Conservation (phyloP, 148 eudicot genomes). For the Amaranthus hypochondriacus region DNA sequence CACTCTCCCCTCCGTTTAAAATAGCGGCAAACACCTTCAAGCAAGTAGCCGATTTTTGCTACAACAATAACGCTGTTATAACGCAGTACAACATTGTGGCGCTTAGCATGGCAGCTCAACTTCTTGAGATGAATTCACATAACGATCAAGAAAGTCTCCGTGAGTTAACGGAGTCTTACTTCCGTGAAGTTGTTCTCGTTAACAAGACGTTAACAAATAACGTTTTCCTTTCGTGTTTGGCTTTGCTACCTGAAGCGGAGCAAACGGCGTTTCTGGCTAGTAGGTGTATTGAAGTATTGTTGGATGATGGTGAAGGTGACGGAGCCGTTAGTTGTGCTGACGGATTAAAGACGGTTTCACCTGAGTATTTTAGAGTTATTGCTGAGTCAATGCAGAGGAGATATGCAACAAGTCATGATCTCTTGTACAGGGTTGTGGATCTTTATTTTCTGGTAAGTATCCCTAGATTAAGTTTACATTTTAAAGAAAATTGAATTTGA, state of each 20-base stretch:
- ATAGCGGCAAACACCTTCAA: slow-evolving; percentile 60
- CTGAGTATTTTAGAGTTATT: slow-evolving; percentile 44
- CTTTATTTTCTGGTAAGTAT: slow-evolving; percentile 64
- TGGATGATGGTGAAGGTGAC: slow-evolving; percentile 30
- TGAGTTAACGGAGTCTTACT: slow-evolving; percentile 57
- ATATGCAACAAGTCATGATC: slow-evolving; percentile 54
- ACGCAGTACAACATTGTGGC: slow-evolving; percentile 68
- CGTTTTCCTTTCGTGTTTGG: slow-evolving; percentile 46
- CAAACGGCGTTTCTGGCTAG: slow-evolving; percentile 49
- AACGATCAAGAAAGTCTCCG: slow-evolving; percentile 32
- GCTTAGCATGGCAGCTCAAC: slow-evolving; percentile 52
- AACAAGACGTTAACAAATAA: slow-evolving; percentile 39
- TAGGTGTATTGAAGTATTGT: slow-evolving; percentile 58
- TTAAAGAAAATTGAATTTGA: no score
- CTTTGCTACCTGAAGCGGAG: slow-evolving; percentile 73
- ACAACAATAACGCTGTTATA: slow-evolving; percentile 41
- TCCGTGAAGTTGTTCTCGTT: slow-evolving; percentile 36
- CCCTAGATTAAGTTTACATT: no score
- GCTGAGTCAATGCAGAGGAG: slow-evolving; percentile 45
- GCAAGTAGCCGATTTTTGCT: slow-evolving; percentile 62
- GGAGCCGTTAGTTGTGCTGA: slow-evolving; percentile 42
- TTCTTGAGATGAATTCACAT: slow-evolving; percentile 39
- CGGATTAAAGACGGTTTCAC: slow-evolving; percentile 36
- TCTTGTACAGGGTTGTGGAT: slow-evolving; percentile 61
- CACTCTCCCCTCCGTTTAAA: slow-evolving; percentile 64